phyloP scores from a whole-genome alignment of 768 basidiomycete species.

The Rhizopogon rudus region DNA sequence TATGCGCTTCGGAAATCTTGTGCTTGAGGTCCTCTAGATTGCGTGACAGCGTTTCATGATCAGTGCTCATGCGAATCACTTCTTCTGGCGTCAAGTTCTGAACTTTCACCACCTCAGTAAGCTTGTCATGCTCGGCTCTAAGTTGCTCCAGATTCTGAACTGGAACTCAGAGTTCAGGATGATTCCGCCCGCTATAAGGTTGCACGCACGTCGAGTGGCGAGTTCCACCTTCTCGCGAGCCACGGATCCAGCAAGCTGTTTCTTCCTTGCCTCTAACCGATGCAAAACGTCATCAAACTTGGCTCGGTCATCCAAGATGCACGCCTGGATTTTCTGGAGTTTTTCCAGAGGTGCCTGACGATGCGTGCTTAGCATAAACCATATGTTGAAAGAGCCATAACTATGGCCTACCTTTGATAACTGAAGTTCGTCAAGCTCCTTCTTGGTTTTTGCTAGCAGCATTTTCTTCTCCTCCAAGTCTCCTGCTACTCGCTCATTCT shows the following conservation, averaged over 20 bases:
- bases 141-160: conserved; percentile 60
- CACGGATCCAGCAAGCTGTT: conserved; percentile 63
- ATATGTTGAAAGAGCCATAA: neutral
- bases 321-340: conserved; percentile 55
- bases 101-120: conserved; percentile 64
- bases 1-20: conserved; percentile 71
- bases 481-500: conserved; percentile 61
- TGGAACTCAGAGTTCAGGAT: conserved; percentile 23
- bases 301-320: conserved; percentile 66
- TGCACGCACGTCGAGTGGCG: conserved; percentile 42
- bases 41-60: conserved; percentile 72
- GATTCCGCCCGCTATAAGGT: neutral
- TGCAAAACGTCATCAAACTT: conserved; percentile 76
- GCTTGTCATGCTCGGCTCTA: conserved; percentile 55
- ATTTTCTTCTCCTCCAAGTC: conserved; percentile 59
- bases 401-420: conserved; percentile 49
- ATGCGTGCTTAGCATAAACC: neutral
- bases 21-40: conserved; percentile 73
- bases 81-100: conserved; percentile 94
- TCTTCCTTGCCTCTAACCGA: conserved; percentile 64
- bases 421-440: conserved; percentile 53
- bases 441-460: conserved; percentile 39
- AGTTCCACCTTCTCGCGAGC: conserved; percentile 65
- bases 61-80: conserved; percentile 85
- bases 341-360: conserved; percentile 57